Evolutionary conservation across 1,284 basidiomycete species (phyloP).

Genomic region (Ceraceosorus bombacis): DNA sequence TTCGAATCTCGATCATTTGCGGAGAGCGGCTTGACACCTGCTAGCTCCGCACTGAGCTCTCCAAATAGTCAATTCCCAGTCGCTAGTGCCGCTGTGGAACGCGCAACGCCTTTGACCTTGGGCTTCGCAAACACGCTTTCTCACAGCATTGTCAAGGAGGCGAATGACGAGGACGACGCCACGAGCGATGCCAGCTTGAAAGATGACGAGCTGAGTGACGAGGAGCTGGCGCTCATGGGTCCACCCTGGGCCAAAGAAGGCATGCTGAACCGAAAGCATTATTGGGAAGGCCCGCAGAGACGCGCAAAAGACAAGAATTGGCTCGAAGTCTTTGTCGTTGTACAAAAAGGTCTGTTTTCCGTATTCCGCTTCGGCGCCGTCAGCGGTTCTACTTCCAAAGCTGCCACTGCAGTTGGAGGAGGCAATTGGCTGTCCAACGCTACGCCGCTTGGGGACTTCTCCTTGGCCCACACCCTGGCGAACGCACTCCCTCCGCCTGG

Average conservation of each 20-base stretch:
- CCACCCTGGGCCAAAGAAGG: slow-evolving; percentile 99
- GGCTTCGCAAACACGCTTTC: slow-evolving; percentile 93
- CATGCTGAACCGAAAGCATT: slow-evolving; percentile 83
- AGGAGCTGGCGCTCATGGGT: slow-evolving; percentile 85
- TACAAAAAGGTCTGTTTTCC: slow-evolving; percentile 80
- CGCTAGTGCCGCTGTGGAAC: no score
- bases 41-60: slow-evolving; percentile 2
- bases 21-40: slow-evolving; percentile 2
- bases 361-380: slow-evolving; percentile 62
- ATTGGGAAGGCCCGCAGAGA: slow-evolving; percentile 77
- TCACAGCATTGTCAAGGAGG: slow-evolving; percentile 88
- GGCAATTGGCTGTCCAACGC: slow-evolving; percentile 95
- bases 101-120: slow-evolving; percentile 53
- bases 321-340: slow-evolving; percentile 86
- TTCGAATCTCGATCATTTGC: slow-evolving; percentile 19
- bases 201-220: slow-evolving; percentile 55
- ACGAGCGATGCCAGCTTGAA: neutral
- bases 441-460: slow-evolving; percentile 67
- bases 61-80: slow-evolving; percentile 4
- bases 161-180: slow-evolving; percentile 72
- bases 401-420: slow-evolving; percentile 60
- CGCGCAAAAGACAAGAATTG: slow-evolving; percentile 76
- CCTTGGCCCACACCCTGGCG: slow-evolving; percentile 77
- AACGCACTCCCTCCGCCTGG: slow-evolving; percentile 82
- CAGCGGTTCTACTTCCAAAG: slow-evolving; percentile 3